These are phyloP conservation scores for Coemansia sp. DNA, from an alignment of 192 early-diverging fungal genomes.

Conservation along the genomic window DNA sequence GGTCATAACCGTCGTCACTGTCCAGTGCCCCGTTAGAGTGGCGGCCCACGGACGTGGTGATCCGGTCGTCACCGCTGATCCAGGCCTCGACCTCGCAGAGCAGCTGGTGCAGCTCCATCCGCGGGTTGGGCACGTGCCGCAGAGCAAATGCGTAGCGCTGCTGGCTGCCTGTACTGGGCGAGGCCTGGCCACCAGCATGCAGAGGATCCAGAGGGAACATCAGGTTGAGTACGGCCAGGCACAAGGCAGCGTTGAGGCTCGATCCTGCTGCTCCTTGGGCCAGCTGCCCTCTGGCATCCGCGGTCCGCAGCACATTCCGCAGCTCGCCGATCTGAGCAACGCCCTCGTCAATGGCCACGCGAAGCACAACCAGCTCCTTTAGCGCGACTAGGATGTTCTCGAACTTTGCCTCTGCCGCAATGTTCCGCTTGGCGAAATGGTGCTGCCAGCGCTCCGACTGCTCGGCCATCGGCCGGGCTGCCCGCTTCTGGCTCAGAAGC, in stretches of 20 bases:
- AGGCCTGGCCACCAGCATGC: background rate
- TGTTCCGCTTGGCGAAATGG: conserved; percentile 38
- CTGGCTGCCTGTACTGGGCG: background rate
- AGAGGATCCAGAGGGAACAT: conserved; percentile 35
- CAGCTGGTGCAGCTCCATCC: conserved; percentile 31
- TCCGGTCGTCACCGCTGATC: conserved; percentile 22
- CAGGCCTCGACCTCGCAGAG: conserved; percentile 40
- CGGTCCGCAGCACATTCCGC: background rate
- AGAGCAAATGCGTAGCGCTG: conserved; percentile 33
- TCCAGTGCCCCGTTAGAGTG: background rate
- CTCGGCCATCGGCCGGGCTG: conserved; percentile 17
- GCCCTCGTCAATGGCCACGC: conserved; percentile 5
- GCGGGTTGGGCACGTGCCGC: conserved; percentile 32
- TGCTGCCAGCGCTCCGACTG: conserved; percentile 47
- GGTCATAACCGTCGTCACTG: background rate
- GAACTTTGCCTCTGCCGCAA: conserved; percentile 35
- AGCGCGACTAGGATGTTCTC: conserved; percentile 41
- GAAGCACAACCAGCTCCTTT: conserved; percentile 38
- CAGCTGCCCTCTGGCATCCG: background rate
- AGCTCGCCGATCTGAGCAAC: conserved; percentile 15
- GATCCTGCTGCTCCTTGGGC: background rate
- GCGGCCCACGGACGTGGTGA: background rate
- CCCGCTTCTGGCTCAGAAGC: conserved; percentile 12
- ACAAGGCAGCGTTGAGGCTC: conserved; percentile 12
- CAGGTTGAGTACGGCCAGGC: conserved; percentile 33